Evolutionary conservation across 169 alveolate genomes (phyloP).

Genomic region (Plasmodium gonderi): DNA sequence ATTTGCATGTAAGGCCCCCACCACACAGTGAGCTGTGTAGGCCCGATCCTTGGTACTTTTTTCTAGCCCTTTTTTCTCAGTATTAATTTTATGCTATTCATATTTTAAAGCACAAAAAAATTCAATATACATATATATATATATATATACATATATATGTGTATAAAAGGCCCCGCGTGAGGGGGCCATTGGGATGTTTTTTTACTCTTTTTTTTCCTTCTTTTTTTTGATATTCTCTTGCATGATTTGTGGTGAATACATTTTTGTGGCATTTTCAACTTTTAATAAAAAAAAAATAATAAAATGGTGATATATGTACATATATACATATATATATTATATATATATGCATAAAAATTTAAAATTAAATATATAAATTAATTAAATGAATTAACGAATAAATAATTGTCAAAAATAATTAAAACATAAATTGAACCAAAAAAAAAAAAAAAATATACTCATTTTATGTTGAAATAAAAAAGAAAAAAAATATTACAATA

Average conservation of each 20-base stretch:
- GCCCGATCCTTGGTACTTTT: too few species aligned
- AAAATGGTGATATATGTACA: too few species aligned
- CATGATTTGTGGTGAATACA: not conserved
- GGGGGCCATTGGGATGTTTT: slow-evolving; percentile 44
- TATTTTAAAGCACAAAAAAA: not conserved
- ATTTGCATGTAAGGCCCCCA: too few species aligned
- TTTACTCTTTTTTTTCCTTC: not conserved
- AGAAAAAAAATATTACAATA: not conserved
- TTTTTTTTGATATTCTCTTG: not conserved
- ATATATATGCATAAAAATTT: too few species aligned
- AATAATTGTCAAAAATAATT: not conserved
- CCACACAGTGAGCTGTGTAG: too few species aligned
- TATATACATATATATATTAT: too few species aligned
- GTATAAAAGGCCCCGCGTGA: slow-evolving; percentile 42
- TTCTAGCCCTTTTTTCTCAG: not conserved
- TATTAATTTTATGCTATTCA: not conserved
- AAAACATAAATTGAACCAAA: not conserved
- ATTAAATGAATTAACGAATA: not conserved
- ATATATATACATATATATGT: too few species aligned
- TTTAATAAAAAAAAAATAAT: not conserved
- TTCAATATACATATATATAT: not conserved
- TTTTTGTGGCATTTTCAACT: not conserved
- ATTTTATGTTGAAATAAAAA: not conserved
- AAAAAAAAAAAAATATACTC: not conserved
- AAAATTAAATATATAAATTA: not conserved